A percentile compares a stretch with the other conserved stretches of the same genome.
Conservation (phyloP, 257 asterid genomes). For the Solanum pinnatisectum region DNA sequence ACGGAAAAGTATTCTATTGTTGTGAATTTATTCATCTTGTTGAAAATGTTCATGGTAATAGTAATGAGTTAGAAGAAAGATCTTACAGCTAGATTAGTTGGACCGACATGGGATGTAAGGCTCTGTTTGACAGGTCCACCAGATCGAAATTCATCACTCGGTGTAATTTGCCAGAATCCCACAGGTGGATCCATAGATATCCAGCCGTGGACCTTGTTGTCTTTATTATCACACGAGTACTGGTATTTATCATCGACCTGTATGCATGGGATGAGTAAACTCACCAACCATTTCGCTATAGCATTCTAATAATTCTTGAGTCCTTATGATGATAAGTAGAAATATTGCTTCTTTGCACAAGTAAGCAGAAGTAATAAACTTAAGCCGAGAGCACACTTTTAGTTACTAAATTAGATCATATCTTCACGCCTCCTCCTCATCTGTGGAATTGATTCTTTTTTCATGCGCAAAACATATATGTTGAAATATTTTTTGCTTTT, state of each 20-base stretch:
- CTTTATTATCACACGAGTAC: slow-evolving; percentile 60
- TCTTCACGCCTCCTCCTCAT: not conserved
- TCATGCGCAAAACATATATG: not conserved
- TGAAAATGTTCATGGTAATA: not conserved
- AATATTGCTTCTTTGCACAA: not conserved
- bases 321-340: not conserved
- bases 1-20: not conserved
- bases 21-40: not conserved
- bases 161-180: slow-evolving; percentile 78
- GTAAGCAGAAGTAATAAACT: not conserved
- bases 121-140: slow-evolving; percentile 82
- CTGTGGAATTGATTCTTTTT: not conserved
- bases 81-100: slow-evolving; percentile 61
- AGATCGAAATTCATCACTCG: slow-evolving; percentile 63
- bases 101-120: slow-evolving; percentile 70
- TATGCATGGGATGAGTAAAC: not conserved
- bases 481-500: not conserved
- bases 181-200: slow-evolving; percentile 62
- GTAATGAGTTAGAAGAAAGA: not conserved
- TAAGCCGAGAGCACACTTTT: not conserved
- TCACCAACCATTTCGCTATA: not conserved
- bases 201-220: slow-evolving; percentile 72
- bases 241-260: slow-evolving; percentile 88
- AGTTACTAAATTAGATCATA: not conserved
- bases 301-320: not conserved